Percentiles rank a stretch among this genome's conserved stretches.
phyloP scores from a whole-genome alignment of 805 yeast species.

The Kazachstania kunashirensis region DNA sequence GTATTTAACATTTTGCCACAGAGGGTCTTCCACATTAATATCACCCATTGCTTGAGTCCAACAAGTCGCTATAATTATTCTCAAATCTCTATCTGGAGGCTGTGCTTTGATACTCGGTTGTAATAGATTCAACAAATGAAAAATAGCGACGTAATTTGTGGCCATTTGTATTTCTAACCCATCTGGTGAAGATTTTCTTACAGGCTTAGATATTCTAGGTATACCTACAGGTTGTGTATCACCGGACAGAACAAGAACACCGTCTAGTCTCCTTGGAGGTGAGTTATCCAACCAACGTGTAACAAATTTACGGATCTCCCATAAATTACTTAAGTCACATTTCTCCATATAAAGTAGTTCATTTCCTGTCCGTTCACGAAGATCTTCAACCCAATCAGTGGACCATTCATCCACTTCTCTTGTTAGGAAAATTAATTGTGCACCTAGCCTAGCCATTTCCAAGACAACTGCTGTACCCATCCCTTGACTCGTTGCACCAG shows the following conservation, averaged over 20 bases:
- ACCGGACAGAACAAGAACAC: constrained; percentile 80
- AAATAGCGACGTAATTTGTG: constrained; percentile 71
- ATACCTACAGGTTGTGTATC: constrained; percentile 62
- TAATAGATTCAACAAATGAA: constrained; percentile 66
- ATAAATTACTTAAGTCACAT: constrained; percentile 67
- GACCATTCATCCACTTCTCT: constrained; percentile 66
- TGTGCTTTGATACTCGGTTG: constrained; percentile 82
- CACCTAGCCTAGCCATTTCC: constrained; percentile 73
- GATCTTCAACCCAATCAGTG: constrained; percentile 66
- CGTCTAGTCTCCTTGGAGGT: constrained; percentile 87
- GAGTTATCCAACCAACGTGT: constrained; percentile 87
- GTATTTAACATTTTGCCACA: constrained; percentile 52
- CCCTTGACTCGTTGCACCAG: constrained; percentile 89
- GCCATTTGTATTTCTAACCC: constrained; percentile 85
- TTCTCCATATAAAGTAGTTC: constrained; percentile 80
- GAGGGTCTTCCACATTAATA: constrained; percentile 50
- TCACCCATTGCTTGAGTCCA: constrained; percentile 65
- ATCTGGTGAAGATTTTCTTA: constrained; percentile 61
- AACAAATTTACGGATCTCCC: constrained; percentile 79
- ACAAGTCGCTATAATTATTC: constrained; percentile 73
- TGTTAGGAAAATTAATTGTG: constrained; percentile 70
- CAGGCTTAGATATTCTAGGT: constrained; percentile 20
- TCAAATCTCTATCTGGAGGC: constrained; percentile 90
- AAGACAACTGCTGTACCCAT: constrained; percentile 68
- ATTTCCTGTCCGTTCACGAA: constrained; percentile 62